Base-by-base conservation (phyloP, 2,329 filamentous ascomycete genomes). In the Xylaria sp. region DNA sequence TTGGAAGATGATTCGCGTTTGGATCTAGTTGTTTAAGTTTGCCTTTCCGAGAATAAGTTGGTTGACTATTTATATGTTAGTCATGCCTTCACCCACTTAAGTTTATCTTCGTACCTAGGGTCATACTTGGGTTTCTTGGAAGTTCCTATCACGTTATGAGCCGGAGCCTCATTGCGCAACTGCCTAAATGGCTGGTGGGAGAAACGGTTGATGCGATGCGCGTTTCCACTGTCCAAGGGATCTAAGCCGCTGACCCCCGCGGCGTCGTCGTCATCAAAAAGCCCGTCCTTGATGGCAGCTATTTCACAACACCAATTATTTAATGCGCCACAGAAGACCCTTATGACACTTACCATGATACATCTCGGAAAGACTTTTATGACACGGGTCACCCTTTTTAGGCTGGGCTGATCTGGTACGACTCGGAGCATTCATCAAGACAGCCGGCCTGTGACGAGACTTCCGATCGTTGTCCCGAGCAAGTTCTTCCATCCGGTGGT, bases 251-350 rank as follows among this genome's bases (percentile, higher is more conserved):
- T 67, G 3, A 71, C 72, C 5, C n/a, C 69, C 9, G 54, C 66
- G n/a, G 64, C 65, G 9, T 73, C 73, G 3, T 69, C 63, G 31
- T 74, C 72, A 0, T 73, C 22, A 13, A 75, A 75, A 0, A 27
- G 0, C 3, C 71, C 71, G 6, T 59, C 11, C 1, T 31, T 27
- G 5, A 70, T 49, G 10, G 73, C 73, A 22, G 51, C 74, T 75
- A 22, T 27, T 13, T 17, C 27, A 29, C 55, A 45, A 1, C 5
- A 50, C 71, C 54, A 71, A 54, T 50, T 38, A 15, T 29, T 11
- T 20, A 38, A 4, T 13, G 31, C 10, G 15, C 11, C 7, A n/a
- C 13, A 38, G 3, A 10, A 49, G 47, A n/a, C 2, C 1, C 15
- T 2, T 1, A n/a, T 13, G 4, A 22, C 22, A 64, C 71, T 66